Conservation (phyloP, 331 rosid species). For the Acacia pycnantha region DNA sequence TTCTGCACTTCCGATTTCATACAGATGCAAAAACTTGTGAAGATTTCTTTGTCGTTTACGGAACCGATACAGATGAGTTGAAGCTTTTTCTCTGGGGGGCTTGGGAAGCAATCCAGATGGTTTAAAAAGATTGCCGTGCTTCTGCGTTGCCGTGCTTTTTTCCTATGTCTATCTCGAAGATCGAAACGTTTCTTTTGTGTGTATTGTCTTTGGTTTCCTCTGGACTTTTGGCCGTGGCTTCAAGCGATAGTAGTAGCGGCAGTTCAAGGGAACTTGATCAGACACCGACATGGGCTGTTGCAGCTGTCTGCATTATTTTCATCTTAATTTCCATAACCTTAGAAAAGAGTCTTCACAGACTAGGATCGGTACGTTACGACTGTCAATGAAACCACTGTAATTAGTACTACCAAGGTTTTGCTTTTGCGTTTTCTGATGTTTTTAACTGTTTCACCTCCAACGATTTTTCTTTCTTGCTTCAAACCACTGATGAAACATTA, state of each 20-base stretch:
- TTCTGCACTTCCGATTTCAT: conserved; percentile 8
- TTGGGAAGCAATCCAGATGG: background rate
- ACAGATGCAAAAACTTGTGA: conserved; percentile 7
- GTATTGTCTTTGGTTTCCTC: conserved; percentile 26
- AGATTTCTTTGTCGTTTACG: background rate
- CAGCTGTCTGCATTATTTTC: conserved; percentile 73
- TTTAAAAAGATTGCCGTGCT: background rate
- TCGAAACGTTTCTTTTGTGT: conserved; percentile 23
- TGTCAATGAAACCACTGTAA: background rate
- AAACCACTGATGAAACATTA: background rate
- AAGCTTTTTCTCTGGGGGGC: background rate
- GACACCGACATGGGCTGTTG: conserved; percentile 97
- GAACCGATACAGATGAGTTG: conserved; percentile 9
- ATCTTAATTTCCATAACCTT: conserved; percentile 64
- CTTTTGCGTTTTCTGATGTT: conserved; percentile 14
- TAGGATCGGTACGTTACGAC: conserved; percentile 60
- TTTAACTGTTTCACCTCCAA: conserved; percentile 3
- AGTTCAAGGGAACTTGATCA: conserved; percentile 56
- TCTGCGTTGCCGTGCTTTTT: background rate
- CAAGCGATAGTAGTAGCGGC: conserved; percentile 33
- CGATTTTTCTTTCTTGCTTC: background rate
- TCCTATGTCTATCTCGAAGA: conserved; percentile 21
- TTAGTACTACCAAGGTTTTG: background rate
- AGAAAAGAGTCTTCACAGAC: conserved; percentile 77
- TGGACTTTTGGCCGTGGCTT: conserved; percentile 47